Conservation (phyloP, 176 grass and related monocot species). For the barley (Hordeum vulgare) region MorexV3_pseudomolecules_assembly NC_058524.1:592596448-592596947, state of each 20-base stretch:
- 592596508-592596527: neutral
- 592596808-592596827: slow-evolving; percentile 98
- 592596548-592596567: neutral
- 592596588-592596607: neutral
- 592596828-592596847: slow-evolving; percentile 99
- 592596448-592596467: slow-evolving; percentile 6
- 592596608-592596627: neutral
- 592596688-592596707: slow-evolving; percentile 67
- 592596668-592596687: slow-evolving; percentile 49
- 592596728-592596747: slow-evolving; percentile 82
- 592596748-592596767: slow-evolving; percentile 98
- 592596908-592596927: slow-evolving; percentile 92
- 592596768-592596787: slow-evolving; percentile 99
- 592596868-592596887: slow-evolving; percentile 95
- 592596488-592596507: neutral
- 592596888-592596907: slow-evolving; percentile 96
- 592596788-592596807: slow-evolving; percentile 95
- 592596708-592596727: slow-evolving; percentile 90
- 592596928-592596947: slow-evolving; percentile 34
- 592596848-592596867: slow-evolving; percentile 91
- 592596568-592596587: neutral
- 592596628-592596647: slow-evolving; percentile 57
- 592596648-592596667: slow-evolving; percentile 54
- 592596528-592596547: neutral
- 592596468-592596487: neutral